Conservation (phyloP, 1,284 basidiomycete genomes). For the Boletellus deceptivus region DNA sequence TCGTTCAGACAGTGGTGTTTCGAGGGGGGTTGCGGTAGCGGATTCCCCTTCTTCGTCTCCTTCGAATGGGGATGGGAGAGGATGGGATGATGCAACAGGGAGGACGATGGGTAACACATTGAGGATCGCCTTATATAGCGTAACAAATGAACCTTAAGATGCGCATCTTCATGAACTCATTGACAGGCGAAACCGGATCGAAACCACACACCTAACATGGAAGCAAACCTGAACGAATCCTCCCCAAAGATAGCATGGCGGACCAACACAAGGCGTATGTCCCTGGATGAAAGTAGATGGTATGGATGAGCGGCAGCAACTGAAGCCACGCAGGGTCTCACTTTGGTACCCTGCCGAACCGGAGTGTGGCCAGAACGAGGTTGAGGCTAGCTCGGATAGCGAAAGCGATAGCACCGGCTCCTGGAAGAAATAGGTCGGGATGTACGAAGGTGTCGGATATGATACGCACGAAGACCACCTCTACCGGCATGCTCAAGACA, state of each 20-base stretch:
- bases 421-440: conserved; percentile 38
- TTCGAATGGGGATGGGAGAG: conserved; percentile 39
- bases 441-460: neutral
- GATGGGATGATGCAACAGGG: conserved; percentile 40
- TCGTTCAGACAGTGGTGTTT: conserved; percentile 30
- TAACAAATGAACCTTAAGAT: conserved; percentile 68
- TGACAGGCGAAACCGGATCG: neutral
- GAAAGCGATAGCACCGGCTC: conserved; percentile 76
- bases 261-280: conserved; percentile 57
- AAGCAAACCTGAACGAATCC: conserved; percentile 80
- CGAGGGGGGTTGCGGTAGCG: conserved; percentile 28
- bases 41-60: conserved; percentile 32
- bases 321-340: conserved; percentile 31
- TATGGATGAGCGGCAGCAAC: neutral
- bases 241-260: conserved; percentile 76
- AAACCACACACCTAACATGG: conserved; percentile 69
- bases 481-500: conserved; percentile 73
- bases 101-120: conserved; percentile 81
- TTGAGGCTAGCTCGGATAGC: conserved; percentile 81
- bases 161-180: neutral
- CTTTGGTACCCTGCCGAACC: conserved; percentile 63
- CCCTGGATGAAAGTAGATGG: conserved; percentile 30
- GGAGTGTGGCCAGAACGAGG: conserved; percentile 69
- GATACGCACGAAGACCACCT: conserved; percentile 71
- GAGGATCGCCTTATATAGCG: conserved; percentile 78